Evolutionary conservation across 2,329 filamentous ascomycete genomes (phyloP).

Genomic region (Leptographium radiaticola): DNA sequence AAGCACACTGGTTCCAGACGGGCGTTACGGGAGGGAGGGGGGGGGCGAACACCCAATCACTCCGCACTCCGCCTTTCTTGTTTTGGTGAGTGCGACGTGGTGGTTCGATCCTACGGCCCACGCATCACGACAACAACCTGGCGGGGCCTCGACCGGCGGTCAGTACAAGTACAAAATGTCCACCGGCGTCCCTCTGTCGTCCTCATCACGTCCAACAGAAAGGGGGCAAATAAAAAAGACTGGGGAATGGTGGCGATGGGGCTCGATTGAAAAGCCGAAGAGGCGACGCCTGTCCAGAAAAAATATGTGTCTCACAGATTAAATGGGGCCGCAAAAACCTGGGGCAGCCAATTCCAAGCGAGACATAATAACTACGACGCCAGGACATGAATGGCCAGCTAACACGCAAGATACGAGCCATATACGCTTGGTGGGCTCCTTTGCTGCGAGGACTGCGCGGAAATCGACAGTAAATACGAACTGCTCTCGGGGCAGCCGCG

Average conservation of each 20-base stretch:
- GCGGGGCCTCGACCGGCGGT: too few species aligned
- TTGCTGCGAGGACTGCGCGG: not conserved
- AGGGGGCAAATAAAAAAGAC: not conserved
- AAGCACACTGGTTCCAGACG: too few species aligned
- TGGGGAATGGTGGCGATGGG: not conserved
- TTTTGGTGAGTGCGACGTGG: too few species aligned
- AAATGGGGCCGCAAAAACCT: not conserved
- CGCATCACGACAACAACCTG: too few species aligned
- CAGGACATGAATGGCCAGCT: not conserved
- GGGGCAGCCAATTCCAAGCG: slow-evolving; percentile 1
- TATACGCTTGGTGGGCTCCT: not conserved
- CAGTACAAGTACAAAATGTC: too few species aligned
- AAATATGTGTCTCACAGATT: not conserved
- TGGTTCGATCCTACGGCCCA: too few species aligned
- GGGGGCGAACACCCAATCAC: not conserved
- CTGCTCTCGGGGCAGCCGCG: slow-evolving; percentile 1
- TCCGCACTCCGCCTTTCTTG: too few species aligned
- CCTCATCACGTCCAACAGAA: too few species aligned
- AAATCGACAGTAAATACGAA: slow-evolving; percentile 11
- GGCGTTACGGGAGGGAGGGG: not conserved
- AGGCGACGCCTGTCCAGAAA: not conserved
- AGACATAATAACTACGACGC: not conserved
- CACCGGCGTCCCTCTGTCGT: too few species aligned
- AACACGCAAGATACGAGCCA: not conserved
- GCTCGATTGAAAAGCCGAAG: not conserved